Evolutionary conservation across 129 eudicot species (phyloP).

Genomic region (Glebionis coronaria): DNA sequence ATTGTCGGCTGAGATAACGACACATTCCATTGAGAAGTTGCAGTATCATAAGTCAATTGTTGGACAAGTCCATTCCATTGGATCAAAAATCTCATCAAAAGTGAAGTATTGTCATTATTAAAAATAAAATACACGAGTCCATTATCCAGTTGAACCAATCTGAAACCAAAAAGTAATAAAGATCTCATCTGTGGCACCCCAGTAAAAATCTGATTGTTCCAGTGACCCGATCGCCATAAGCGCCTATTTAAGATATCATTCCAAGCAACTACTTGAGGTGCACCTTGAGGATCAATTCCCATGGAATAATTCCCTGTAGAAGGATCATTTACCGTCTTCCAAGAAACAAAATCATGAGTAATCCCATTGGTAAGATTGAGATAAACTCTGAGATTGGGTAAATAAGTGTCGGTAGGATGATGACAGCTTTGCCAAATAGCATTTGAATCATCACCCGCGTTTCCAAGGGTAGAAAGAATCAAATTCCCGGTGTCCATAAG

Average conservation of each 20-base stretch:
- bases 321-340: conserved; percentile 59
- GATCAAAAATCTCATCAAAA: conserved; percentile 35
- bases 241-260: conserved; percentile 29
- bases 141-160: conserved; percentile 23
- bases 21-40: conserved; percentile 29
- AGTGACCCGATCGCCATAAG: conserved; percentile 67
- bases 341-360: conserved; percentile 42
- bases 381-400: conserved; percentile 51
- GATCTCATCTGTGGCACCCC: conserved; percentile 53
- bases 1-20: conserved; percentile 34
- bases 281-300: conserved; percentile 57
- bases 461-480: conserved; percentile 16
- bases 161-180: conserved; percentile 37
- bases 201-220: conserved; percentile 44
- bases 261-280: conserved; percentile 66
- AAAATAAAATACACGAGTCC: conserved; percentile 41
- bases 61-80: conserved; percentile 48
- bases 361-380: conserved; percentile 20
- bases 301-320: conserved; percentile 49
- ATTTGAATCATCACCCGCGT: conserved; percentile 7
- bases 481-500: conserved; percentile 64
- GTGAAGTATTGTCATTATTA: conserved; percentile 11
- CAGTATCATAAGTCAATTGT: conserved; percentile 38
- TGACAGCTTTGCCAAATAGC: conserved; percentile 59
- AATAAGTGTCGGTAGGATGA: conserved; percentile 61